Conservation (phyloP, 805 yeast species). For the Sungouiella blattae region DNA sequence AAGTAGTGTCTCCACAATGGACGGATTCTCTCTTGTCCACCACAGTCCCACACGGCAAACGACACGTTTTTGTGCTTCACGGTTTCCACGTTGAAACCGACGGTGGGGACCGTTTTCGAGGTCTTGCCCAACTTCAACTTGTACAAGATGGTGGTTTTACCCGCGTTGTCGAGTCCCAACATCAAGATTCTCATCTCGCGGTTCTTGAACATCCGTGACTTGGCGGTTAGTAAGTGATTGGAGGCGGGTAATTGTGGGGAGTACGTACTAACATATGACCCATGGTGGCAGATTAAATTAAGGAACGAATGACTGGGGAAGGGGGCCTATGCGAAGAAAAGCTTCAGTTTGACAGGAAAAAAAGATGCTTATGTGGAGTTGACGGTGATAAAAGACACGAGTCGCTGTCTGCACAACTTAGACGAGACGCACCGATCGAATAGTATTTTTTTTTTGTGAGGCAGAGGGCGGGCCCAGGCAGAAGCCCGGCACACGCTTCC, state of each 20-base stretch:
- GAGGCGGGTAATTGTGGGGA: too few species aligned
- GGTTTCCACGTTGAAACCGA: conserved; percentile 89
- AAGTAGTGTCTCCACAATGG: conserved; percentile 95
- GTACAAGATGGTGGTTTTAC: conserved; percentile 84
- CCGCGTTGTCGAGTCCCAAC: conserved; percentile 93
- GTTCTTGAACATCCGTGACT: conserved; percentile 55
- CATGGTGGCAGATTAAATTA: too few species aligned
- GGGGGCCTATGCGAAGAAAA: too few species aligned
- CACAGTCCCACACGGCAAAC: conserved; percentile 92
- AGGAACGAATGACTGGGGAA: too few species aligned
- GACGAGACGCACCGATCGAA: too few species aligned
- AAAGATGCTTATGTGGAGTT: too few species aligned
- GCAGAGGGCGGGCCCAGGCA: too few species aligned
- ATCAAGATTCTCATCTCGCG: conserved; percentile 94
- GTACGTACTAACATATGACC: conserved; percentile 22
- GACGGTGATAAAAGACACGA: too few species aligned
- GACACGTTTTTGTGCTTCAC: conserved; percentile 77
- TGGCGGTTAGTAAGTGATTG: conserved; percentile 16
- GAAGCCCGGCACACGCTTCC: too few species aligned
- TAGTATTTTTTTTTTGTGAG: too few species aligned
- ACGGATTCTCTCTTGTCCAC: conserved; percentile 90
- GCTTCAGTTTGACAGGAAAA: too few species aligned
- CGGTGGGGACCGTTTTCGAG: conserved; percentile 83
- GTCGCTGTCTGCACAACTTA: too few species aligned
- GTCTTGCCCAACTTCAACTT: conserved; percentile 75